phyloP scores from a whole-genome alignment of 1,139 yeast species.

The Blastobotrys petasosporus region DNA sequence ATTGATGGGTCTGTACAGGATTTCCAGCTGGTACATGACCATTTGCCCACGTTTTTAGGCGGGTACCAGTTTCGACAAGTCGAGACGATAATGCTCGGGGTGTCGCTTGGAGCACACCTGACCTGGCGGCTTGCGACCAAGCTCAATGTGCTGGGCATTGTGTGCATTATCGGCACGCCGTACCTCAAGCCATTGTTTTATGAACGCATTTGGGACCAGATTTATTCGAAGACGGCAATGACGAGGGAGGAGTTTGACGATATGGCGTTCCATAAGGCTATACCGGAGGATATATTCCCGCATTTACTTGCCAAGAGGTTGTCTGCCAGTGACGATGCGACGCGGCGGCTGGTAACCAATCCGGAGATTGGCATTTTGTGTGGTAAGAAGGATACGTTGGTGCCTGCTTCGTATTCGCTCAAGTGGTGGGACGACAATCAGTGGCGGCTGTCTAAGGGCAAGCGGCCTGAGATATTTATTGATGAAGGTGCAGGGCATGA shows the following conservation, averaged over 20 bases:
- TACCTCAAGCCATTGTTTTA: slow-evolving; percentile 26
- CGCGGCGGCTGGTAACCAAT: not conserved
- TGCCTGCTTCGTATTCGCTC: slow-evolving; percentile 1
- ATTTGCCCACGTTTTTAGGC: slow-evolving; percentile 41
- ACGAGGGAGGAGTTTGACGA: no score
- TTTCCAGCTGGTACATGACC: slow-evolving; percentile 43
- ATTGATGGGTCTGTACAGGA: slow-evolving; percentile 50
- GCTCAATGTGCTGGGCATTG: slow-evolving; percentile 36
- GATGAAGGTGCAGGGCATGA: slow-evolving; percentile 10
- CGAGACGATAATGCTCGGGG: slow-evolving; percentile 45
- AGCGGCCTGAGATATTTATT: not conserved
- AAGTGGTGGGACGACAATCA: slow-evolving; percentile 2
- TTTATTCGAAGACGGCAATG: not conserved
- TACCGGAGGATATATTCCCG: slow-evolving; percentile 1
- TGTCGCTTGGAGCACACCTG: slow-evolving; percentile 58
- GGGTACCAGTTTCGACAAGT: slow-evolving; percentile 20
- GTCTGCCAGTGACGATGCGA: not conserved
- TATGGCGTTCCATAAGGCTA: no score
- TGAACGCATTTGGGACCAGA: slow-evolving; percentile 3
- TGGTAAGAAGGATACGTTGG: slow-evolving; percentile 7
- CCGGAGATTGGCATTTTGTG: slow-evolving; percentile 1
- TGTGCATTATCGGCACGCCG: slow-evolving; percentile 46
- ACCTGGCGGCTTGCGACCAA: slow-evolving; percentile 43
- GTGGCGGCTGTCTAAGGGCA: not conserved
- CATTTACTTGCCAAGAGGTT: not conserved